Percentiles rank a stretch among this genome's conserved stretches.
Evolutionary conservation across 371 early-diverging fungal genomes (phyloP).

Genomic region (Mucor piriformis): DNA sequence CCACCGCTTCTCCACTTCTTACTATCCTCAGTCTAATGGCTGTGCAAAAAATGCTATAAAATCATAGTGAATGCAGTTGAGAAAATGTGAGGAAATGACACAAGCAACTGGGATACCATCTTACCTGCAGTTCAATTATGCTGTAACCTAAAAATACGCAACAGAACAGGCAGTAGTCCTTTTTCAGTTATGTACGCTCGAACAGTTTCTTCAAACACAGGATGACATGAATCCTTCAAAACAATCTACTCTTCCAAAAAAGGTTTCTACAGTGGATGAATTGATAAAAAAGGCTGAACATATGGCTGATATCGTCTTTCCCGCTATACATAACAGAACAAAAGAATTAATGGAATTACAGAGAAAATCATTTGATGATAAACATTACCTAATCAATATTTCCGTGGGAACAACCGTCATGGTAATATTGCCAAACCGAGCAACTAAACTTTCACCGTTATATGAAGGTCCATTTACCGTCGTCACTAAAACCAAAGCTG

Average conservation of each 20-base stretch:
- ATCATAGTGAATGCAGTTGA: conserved; percentile 9
- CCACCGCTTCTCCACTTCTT: conserved; percentile 4
- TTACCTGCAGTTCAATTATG: conserved; percentile 27
- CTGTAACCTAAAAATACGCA: conserved; percentile 5
- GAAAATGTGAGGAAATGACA: conserved; percentile 14
- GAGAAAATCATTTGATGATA: conserved; percentile 3
- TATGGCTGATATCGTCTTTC: conserved; percentile 28
- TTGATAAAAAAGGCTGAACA: conserved; percentile 11
- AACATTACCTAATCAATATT: conserved; percentile 11
- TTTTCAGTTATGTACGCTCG: conserved; percentile 25
- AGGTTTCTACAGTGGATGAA: not conserved
- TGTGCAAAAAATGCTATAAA: conserved; percentile 12
- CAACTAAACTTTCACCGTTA: conserved; percentile 2
- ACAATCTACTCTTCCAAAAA: not conserved
- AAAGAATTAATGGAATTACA: conserved; percentile 1
- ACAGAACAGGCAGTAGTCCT: conserved; percentile 11
- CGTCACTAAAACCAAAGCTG: conserved; percentile 16
- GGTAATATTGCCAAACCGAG: not conserved
- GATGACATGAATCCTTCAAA: not conserved
- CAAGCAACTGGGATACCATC: conserved; percentile 25
- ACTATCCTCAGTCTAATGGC: conserved; percentile 5
- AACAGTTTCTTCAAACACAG: not conserved
- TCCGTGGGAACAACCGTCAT: conserved; percentile 6
- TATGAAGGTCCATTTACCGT: conserved; percentile 27
- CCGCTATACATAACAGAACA: conserved; percentile 13